Percentiles rank a stretch among this genome's conserved stretches.
These are phyloP conservation scores for Orbilia oligospora DNA, from an alignment of 2,329 filamentous ascomycete species.

Conservation along the genomic window DNA sequence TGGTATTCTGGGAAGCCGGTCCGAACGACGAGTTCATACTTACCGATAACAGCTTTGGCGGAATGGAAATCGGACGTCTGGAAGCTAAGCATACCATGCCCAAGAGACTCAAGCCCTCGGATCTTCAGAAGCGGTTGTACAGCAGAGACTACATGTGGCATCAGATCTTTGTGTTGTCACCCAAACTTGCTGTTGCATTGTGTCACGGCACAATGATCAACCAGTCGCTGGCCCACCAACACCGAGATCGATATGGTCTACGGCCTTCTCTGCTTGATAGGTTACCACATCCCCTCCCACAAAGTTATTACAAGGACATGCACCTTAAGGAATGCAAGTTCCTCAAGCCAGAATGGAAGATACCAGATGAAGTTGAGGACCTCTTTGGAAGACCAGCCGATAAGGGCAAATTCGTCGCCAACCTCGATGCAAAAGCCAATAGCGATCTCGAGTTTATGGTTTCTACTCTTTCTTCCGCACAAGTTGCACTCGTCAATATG, in stretches of 20 bases:
- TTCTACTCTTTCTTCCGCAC: slow-evolving; percentile 62
- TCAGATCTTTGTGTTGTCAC: slow-evolving; percentile 65
- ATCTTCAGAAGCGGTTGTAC: slow-evolving; percentile 64
- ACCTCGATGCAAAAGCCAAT: slow-evolving; percentile 59
- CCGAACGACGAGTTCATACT: slow-evolving; percentile 65
- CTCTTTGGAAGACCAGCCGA: slow-evolving; percentile 62
- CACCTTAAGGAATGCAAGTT: slow-evolving; percentile 63
- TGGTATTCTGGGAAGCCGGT: slow-evolving; percentile 65
- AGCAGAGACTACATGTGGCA: slow-evolving; percentile 65
- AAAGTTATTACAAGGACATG: slow-evolving; percentile 65
- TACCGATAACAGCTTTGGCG: slow-evolving; percentile 65
- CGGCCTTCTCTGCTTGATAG: slow-evolving; percentile 63
- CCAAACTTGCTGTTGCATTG: slow-evolving; percentile 64
- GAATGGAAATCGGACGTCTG: slow-evolving; percentile 64
- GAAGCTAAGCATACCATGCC: slow-evolving; percentile 63
- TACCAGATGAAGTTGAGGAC: slow-evolving; percentile 63
- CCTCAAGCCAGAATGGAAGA: slow-evolving; percentile 63
- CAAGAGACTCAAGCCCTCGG: slow-evolving; percentile 63
- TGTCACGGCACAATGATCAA: slow-evolving; percentile 65
- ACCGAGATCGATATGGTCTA: slow-evolving; percentile 64
- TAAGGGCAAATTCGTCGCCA: slow-evolving; percentile 56
- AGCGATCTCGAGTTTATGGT: slow-evolving; percentile 64
- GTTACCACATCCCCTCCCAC: slow-evolving; percentile 63
- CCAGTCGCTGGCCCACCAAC: slow-evolving; percentile 62
- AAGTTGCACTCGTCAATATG: slow-evolving; percentile 64